These are phyloP conservation scores for Madurella mycetomatis DNA, from an alignment of 2,329 filamentous ascomycete genomes.

Conservation along the genomic window DNA sequence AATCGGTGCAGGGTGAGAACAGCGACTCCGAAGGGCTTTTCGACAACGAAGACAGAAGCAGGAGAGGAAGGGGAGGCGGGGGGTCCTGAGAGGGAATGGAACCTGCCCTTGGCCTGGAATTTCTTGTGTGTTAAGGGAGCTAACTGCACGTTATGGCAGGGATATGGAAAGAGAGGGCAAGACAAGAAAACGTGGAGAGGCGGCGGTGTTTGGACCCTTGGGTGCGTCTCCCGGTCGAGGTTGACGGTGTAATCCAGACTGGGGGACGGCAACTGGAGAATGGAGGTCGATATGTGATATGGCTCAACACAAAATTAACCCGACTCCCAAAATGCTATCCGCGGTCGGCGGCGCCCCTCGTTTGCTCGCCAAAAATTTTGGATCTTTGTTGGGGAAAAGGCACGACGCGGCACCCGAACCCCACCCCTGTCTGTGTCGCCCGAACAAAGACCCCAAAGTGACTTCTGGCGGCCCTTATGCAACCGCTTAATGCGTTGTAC, in stretches of 20 bases:
- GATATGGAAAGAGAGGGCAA: not conserved
- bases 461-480: not conserved
- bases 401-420: slow-evolving; percentile 6
- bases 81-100: not conserved
- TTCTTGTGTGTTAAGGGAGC: not conserved
- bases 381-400: slow-evolving; percentile 34
- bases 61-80: not conserved
- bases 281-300: slow-evolving; percentile 3
- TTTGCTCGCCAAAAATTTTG: slow-evolving; percentile 31
- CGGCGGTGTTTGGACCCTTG: not conserved
- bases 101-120: slow-evolving; percentile 1
- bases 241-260: not conserved
- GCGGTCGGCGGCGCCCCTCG: slow-evolving; percentile 12
- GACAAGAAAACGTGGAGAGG: not conserved
- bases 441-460: not conserved
- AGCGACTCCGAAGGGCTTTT: not conserved
- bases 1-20: not conserved
- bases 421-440: slow-evolving; percentile 22
- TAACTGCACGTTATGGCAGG: not conserved
- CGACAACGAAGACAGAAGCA: not conserved
- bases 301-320: slow-evolving; percentile 23
- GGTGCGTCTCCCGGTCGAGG: not conserved
- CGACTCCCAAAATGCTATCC: slow-evolving; percentile 6
- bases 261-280: slow-evolving; percentile 9
- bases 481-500: slow-evolving; percentile 14